These are phyloP conservation scores for Sambucus nigra DNA, from an alignment of 129 eudicot genomes.

Conservation along the genomic window DNA sequence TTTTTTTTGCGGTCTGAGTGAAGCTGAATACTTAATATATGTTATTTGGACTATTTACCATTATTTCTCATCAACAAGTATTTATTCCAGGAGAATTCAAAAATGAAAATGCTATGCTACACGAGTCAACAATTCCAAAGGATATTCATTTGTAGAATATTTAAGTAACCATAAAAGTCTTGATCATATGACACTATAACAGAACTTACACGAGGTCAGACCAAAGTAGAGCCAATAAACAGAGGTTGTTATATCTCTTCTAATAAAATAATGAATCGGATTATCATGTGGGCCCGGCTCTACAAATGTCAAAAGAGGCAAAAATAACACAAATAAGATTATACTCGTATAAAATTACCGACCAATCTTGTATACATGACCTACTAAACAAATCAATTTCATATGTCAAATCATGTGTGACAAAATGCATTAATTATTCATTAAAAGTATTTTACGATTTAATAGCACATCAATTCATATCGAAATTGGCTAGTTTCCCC, in stretches of 20 bases:
- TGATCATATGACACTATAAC: not conserved
- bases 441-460: too few relatives aligned
- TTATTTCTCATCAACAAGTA: too few relatives aligned
- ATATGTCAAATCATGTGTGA: too few relatives aligned
- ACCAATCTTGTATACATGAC: too few relatives aligned
- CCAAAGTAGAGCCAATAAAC: slow-evolving; percentile 71
- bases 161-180: slow-evolving; percentile 1
- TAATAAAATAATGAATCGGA: slow-evolving; percentile 83
- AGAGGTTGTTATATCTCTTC: slow-evolving; percentile 82
- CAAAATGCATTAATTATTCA: too few relatives aligned
- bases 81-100: not conserved
- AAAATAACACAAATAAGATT: not conserved
- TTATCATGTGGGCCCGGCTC: slow-evolving; percentile 94
- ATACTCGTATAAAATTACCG: too few relatives aligned
- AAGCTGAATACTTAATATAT: too few relatives aligned
- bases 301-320: not conserved
- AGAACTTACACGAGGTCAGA: slow-evolving; percentile 75
- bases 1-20: too few relatives aligned
- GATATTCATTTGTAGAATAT: not conserved
- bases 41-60: too few relatives aligned
- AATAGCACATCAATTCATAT: too few relatives aligned
- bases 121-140: not conserved
- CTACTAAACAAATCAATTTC: too few relatives aligned
- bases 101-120: not conserved
- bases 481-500: too few relatives aligned